Evolutionary conservation across 2,329 filamentous ascomycete species (phyloP).

Genomic region (Hypoxylon rubiginosum): DNA sequence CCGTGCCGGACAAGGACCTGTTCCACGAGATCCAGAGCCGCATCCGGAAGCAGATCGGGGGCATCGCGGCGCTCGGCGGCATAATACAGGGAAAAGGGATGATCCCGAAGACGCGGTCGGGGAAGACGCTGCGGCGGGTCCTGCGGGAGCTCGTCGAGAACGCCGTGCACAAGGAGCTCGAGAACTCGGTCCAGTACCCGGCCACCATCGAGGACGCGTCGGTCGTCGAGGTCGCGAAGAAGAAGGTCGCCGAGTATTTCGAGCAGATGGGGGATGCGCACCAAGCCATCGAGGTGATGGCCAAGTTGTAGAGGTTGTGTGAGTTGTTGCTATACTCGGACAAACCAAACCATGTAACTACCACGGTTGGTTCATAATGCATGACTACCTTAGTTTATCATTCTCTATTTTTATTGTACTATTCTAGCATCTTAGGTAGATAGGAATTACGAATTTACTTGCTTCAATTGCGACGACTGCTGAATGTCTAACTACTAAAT

Average conservation of each 20-base stretch:
- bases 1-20: slow-evolving; percentile 62
- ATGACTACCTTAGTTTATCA: not conserved
- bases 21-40: slow-evolving; percentile 76
- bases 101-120: slow-evolving; percentile 93
- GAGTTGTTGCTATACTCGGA: not conserved
- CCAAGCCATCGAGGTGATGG: slow-evolving; percentile 60
- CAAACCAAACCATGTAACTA: not conserved
- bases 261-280: slow-evolving; percentile 60
- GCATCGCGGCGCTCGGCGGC: slow-evolving; percentile 87
- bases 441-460: not conserved
- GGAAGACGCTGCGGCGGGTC: slow-evolving; percentile 88
- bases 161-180: slow-evolving; percentile 78
- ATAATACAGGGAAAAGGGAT: slow-evolving; percentile 87
- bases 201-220: slow-evolving; percentile 86
- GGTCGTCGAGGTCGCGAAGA: slow-evolving; percentile 80
- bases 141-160: slow-evolving; percentile 88
- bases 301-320: slow-evolving; percentile 67
- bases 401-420: slow-evolving; percentile 18
- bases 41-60: slow-evolving; percentile 85
- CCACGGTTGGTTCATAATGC: not conserved
- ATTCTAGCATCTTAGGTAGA: not conserved
- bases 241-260: slow-evolving; percentile 83
- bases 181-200: slow-evolving; percentile 79
- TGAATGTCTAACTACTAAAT: not conserved
- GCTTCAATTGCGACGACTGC: slow-evolving; percentile 9